A percentile compares a stretch with the other conserved stretches of the same genome.
Evolutionary conservation across 139 green algal genomes (phyloP).

Genomic region (Microglena sp.): DNA sequence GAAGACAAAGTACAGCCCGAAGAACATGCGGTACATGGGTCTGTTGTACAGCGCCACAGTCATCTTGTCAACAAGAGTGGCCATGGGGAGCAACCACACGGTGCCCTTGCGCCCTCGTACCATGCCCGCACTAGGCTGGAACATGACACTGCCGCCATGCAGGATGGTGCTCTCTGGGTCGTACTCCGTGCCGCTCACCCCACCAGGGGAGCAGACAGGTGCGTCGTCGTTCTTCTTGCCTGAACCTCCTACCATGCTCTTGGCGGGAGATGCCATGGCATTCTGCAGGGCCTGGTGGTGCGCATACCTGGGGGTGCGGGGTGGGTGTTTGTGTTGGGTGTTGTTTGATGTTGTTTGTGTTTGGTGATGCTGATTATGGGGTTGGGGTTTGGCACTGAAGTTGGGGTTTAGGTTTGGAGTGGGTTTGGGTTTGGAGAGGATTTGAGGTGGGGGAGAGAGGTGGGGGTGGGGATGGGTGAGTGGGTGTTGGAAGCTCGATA

Average conservation of each 20-base stretch:
- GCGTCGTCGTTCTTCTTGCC: background rate
- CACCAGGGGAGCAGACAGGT: background rate
- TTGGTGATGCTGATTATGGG: background rate
- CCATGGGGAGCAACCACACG: background rate
- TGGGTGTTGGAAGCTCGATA: too few relatives aligned
- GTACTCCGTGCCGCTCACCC: too few relatives aligned
- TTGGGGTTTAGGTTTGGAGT: too few relatives aligned
- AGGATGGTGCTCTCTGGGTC: background rate
- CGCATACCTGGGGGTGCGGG: too few relatives aligned
- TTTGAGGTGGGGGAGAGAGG: too few relatives aligned
- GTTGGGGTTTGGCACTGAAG: too few relatives aligned
- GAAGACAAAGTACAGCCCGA: background rate
- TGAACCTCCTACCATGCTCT: too few relatives aligned
- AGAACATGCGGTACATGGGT: background rate
- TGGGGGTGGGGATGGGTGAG: too few relatives aligned
- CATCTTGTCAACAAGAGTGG: background rate
- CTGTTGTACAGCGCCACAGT: background rate
- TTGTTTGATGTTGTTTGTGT: background rate
- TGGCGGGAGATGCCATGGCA: too few relatives aligned
- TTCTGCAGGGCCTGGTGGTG: too few relatives aligned
- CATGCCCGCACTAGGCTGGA: background rate
- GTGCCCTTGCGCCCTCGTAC: background rate
- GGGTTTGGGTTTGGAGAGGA: too few relatives aligned
- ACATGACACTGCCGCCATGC: background rate
- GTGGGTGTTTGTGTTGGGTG: background rate